Evolutionary conservation across 257 asterid species (phyloP).

Genomic region (Cinchona pubescens): DNA sequence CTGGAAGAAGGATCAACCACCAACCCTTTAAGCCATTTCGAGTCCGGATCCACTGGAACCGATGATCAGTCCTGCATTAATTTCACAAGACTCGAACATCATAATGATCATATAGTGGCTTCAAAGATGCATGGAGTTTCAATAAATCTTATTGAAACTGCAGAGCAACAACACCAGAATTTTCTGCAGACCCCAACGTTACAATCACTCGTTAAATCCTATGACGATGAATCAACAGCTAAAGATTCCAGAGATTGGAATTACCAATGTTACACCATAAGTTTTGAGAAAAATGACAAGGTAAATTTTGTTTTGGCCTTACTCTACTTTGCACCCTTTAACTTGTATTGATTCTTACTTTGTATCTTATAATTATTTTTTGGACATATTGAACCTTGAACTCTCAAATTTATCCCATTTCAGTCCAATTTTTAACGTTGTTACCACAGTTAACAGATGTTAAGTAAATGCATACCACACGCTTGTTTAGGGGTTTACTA

Average conservation of each 20-base stretch:
- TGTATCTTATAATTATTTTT: too few relatives aligned
- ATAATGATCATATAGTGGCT: not conserved
- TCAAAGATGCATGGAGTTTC: not conserved
- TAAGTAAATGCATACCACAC: too few relatives aligned
- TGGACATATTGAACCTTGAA: too few relatives aligned
- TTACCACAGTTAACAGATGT: too few relatives aligned
- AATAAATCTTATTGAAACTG: not conserved
- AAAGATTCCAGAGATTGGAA: conserved; percentile 1
- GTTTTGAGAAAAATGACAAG: conserved; percentile 13
- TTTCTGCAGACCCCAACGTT: too few relatives aligned
- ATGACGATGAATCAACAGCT: not conserved
- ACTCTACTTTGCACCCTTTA: too few relatives aligned
- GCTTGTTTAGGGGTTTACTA: too few relatives aligned
- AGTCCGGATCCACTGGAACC: not conserved
- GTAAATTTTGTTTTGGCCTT: conserved; percentile 25
- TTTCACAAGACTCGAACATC: not conserved
- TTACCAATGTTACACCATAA: not conserved
- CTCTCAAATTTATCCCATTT: too few relatives aligned
- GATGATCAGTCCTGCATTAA: conserved; percentile 5
- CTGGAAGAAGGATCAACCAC: not conserved
- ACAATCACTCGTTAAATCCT: conserved; percentile 45
- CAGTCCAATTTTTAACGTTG: too few relatives aligned
- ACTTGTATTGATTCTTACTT: too few relatives aligned
- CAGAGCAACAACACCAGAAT: conserved; percentile 1
- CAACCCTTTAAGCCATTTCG: not conserved